These are phyloP conservation scores for Vinca minor DNA, from an alignment of 257 asterid species.

Conservation along the genomic window DNA sequence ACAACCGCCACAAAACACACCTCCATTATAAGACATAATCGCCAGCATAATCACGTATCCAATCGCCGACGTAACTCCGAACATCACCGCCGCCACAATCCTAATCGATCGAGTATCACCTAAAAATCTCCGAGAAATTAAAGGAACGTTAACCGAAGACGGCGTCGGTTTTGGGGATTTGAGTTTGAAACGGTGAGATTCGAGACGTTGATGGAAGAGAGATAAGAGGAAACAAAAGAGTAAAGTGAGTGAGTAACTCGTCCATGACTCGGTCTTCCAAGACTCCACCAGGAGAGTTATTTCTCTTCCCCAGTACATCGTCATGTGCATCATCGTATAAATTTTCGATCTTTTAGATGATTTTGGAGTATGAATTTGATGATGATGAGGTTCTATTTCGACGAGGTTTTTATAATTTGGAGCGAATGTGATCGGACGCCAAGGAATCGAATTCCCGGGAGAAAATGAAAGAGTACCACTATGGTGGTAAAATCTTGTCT, in stretches of 20 bases:
- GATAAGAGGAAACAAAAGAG: conserved; percentile 26
- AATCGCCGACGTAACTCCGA: conserved; percentile 25
- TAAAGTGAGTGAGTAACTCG: conserved; percentile 21
- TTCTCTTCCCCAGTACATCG: conserved; percentile 29
- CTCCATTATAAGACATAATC: conserved; percentile 28
- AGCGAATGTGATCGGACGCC: no score
- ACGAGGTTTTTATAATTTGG: no score
- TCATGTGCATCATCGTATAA: conserved; percentile 36
- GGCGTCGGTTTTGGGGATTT: background rate
- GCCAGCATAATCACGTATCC: conserved; percentile 31
- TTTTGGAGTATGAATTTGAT: no score
- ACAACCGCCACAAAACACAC: conserved; percentile 26
- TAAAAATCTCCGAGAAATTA: conserved; percentile 5
- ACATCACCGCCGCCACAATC: conserved; percentile 17
- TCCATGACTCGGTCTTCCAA: conserved; percentile 29
- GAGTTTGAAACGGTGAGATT: conserved; percentile 22
- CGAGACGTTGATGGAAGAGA: conserved; percentile 26
- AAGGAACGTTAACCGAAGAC: conserved; percentile 3
- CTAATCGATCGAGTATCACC: conserved; percentile 3
- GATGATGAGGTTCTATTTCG: no score
- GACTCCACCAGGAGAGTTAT: conserved; percentile 30
- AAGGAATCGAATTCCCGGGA: no score
- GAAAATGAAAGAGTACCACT: no score
- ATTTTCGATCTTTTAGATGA: no score
- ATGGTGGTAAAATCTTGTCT: no score